Base-by-base conservation (phyloP, 176 grass and related monocot species). In the Carex cristatella region DNA sequence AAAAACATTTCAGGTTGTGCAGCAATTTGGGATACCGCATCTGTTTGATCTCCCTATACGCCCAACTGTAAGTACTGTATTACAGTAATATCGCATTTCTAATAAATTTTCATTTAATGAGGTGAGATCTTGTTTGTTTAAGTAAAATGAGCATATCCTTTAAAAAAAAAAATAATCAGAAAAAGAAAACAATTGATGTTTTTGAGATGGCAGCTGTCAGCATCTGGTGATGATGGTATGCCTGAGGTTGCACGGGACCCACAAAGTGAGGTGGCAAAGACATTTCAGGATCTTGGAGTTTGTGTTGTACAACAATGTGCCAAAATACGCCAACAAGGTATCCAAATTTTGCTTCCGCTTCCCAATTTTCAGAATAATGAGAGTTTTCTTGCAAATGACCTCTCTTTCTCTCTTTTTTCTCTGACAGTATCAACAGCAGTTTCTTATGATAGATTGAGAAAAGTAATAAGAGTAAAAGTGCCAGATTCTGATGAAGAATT, bases 321-420 rank as follows among this genome's bases (percentile, higher is more conserved):
- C 48, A 98, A 93, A 98, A 98, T 98, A 88, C 92, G 95, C 76
- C 95, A 98, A 80, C 95, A 98, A 89, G 95, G 95, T 93, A 90
- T 51, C 19, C 1, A 1, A 68, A 8, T 64, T 65, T 46, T 65
- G 10, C 30, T 57, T 64, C 14, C 13, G 58, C 8, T 31, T 42
- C 57, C 59, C n/a, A 44, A 4, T 30, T 56, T 76, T 66, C 23
- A 63, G 60, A 72, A 75, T 4, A 13, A 61, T 2, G 16, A 53
- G 61, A 9, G 63, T 67, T 48, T 51, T 69, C 48, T 53, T 66
- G 81, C 64, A 69, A 83, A 83, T 83, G 31, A 81, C 51, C 9
- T 42, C 7, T 32, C 2, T 8, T 51, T 27, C 16, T 27, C 18
- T 69, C 37, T 61, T 23, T 44, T 71, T 28, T 35, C 81, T 69